Base-by-base conservation (phyloP, 805 yeast genomes). In the Zygosaccharomyces rouxii region DNA sequence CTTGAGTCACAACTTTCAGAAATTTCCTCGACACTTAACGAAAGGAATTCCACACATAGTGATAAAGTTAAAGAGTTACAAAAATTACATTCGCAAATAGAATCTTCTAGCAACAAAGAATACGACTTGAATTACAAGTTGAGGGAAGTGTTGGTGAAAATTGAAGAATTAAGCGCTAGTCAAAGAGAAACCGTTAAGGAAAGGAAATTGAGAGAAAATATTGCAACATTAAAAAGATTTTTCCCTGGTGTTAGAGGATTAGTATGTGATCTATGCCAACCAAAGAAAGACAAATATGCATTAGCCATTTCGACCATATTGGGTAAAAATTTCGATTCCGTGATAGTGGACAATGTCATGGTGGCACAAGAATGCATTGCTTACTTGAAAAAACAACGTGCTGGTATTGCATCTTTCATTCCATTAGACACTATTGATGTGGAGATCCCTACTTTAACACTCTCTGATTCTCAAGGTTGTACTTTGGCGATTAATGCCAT, bases 231-330 rank as follows among this genome's bases (percentile, higher is more conserved):
- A 46, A 83, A 80, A 56, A 80, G 88, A 58, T 66, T 84, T n/a
- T 78, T 85, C 53, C 94, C 96, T 1, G 89, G 96, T 3, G 95
- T 94, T 2, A 77, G 77, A 55, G 98, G 97, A 2, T 66, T 89
- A 9, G 80, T 92, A 3, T 76, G 80, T 54, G 97, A 89, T 58
- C 71, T 90, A 22, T 86, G 92, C 40, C 80, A 80, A 48, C 96
- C 97, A 18, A 74, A 79, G 46, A 84, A 84, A 55, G 79, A 79
- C 49, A 84, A 79, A 57, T 89, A 80, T 63, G 89, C 85, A 42
- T 56, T 72, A 5, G 95, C 97, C 0, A 75, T 89, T 31, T 78
- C 85, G 28, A 84, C 92, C 0, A 78, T 86, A 5, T 70, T 94
- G 25, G 98, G 97, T 7, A 77, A 79, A 50, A 77, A 86, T 58